Evolutionary conservation across 78 protist genomes (phyloP).

Genomic region (Chrysochromulina tobinii): DNA sequence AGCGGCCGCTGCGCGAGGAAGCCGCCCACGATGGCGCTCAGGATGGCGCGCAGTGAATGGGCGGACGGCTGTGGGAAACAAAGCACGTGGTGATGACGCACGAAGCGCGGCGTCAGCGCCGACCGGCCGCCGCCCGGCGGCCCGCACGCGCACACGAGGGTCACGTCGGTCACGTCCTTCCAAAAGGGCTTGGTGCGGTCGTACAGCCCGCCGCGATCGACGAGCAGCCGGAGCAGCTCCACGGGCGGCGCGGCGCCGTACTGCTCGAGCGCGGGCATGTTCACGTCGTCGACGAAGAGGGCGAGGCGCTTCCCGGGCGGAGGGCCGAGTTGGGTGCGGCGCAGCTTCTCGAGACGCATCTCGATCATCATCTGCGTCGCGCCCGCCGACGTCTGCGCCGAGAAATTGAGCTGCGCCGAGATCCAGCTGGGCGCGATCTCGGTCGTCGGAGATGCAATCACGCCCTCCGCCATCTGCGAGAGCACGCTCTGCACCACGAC

Average conservation of each 20-base stretch:
- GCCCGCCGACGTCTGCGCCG: constrained; percentile 61
- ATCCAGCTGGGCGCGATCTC: not conserved
- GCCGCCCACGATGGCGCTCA: constrained; percentile 39
- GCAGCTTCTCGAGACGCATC: constrained; percentile 49
- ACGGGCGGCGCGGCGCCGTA: constrained; percentile 85
- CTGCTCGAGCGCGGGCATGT: constrained; percentile 81
- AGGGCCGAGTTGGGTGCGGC: constrained; percentile 43
- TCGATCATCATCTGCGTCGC: constrained; percentile 59
- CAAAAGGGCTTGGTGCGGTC: constrained; percentile 34
- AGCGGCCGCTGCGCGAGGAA: not conserved
- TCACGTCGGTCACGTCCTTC: constrained; percentile 62
- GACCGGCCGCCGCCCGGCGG: constrained; percentile 78
- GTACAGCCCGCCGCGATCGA: constrained; percentile 62
- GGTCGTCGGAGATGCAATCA: no score
- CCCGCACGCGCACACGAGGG: constrained; percentile 75
- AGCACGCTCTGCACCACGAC: constrained; percentile 37
- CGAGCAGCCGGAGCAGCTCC: constrained; percentile 72
- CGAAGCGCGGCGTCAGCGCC: constrained; percentile 57
- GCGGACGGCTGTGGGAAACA: constrained; percentile 66
- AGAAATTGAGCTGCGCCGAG: constrained; percentile 58
- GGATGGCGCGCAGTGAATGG: constrained; percentile 58
- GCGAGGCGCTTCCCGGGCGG: constrained; percentile 60
- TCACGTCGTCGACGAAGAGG: constrained; percentile 82
- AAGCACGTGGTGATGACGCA: constrained; percentile 51
- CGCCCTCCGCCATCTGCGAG: not conserved